Percentiles rank a stretch among this genome's conserved stretches.
Conservation (phyloP, 768 basidiomycete genomes). For the Leucocoprinus sp. region DNA sequence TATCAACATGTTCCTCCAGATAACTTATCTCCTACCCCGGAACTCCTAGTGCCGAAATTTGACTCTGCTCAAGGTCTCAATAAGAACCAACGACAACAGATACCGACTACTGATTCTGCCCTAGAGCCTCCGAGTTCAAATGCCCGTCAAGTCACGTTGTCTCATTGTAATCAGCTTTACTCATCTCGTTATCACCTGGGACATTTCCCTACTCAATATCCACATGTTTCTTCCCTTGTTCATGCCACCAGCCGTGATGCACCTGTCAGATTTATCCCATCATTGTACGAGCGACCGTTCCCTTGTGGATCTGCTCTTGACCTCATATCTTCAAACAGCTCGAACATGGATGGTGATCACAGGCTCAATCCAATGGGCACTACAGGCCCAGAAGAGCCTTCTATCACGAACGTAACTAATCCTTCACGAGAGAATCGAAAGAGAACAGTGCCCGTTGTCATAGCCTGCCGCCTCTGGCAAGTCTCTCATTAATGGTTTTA, state of each 20-base stretch:
- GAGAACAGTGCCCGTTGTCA: slow-evolving; percentile 50
- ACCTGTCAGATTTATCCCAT: slow-evolving; percentile 29
- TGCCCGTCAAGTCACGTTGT: slow-evolving; percentile 32
- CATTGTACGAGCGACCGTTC: slow-evolving; percentile 34
- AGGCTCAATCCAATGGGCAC: slow-evolving; percentile 25
- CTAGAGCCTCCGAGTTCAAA: slow-evolving; percentile 36
- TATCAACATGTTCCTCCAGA: slow-evolving; percentile 33
- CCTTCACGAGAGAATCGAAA: slow-evolving; percentile 37
- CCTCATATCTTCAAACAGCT: slow-evolving; percentile 23
- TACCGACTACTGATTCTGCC: slow-evolving; percentile 38
- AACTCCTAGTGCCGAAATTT: slow-evolving; percentile 43
- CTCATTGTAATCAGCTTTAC: slow-evolving; percentile 26
- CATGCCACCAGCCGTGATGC: slow-evolving; percentile 27
- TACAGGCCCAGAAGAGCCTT: slow-evolving; percentile 27
- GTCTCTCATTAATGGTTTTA: slow-evolving; percentile 37
- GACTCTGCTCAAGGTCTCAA: slow-evolving; percentile 37
- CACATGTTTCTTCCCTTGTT: slow-evolving; percentile 33
- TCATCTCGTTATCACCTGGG: slow-evolving; percentile 38
- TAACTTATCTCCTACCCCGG: slow-evolving; percentile 34
- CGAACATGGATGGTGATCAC: slow-evolving; percentile 24
- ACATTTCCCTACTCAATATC: slow-evolving; percentile 30
- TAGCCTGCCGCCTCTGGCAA: slow-evolving; percentile 81
- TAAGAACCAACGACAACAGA: slow-evolving; percentile 28
- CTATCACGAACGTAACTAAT: slow-evolving; percentile 20
- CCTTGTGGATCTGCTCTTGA: slow-evolving; percentile 40